phyloP scores from a whole-genome alignment of 495 filamentous ascomycete species.

The Neurospora sp. region DNA sequence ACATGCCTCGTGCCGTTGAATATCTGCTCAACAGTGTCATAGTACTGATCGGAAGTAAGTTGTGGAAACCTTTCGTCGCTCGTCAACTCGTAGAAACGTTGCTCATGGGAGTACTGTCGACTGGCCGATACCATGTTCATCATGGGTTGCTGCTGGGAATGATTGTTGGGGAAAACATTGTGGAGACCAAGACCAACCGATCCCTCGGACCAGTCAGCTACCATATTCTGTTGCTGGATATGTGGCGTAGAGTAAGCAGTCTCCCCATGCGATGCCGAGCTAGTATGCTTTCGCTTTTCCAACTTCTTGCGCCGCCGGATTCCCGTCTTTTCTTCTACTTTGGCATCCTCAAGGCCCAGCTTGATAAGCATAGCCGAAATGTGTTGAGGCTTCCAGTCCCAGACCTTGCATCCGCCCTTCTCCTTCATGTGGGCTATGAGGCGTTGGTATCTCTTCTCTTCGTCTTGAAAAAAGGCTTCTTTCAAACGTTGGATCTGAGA shows the following conservation, averaged over 20 bases:
- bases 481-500: constrained; percentile 18
- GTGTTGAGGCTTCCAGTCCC: constrained; percentile 29
- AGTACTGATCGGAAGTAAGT: constrained; percentile 29
- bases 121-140: background rate
- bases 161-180: background rate
- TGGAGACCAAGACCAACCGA: background rate
- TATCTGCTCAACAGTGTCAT: constrained; percentile 30
- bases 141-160: background rate
- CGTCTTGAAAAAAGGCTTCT: constrained; percentile 21
- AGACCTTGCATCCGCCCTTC: constrained; percentile 25
- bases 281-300: constrained; percentile 23
- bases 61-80: constrained; percentile 7
- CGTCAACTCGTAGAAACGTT: constrained; percentile 6
- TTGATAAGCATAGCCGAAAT: constrained; percentile 29
- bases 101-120: background rate
- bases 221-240: constrained; percentile 2
- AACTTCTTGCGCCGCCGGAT: constrained; percentile 22
- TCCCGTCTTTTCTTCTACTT: constrained; percentile 20
- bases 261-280: constrained; percentile 1
- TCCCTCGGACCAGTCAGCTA: constrained; percentile 16
- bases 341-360: constrained; percentile 22
- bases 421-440: constrained; percentile 27
- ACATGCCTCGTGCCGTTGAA: constrained; percentile 13
- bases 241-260: background rate
- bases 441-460: constrained; percentile 23